Conservation (phyloP, 495 filamentous ascomycete species). For the Aspergillus indologenus region DNA sequence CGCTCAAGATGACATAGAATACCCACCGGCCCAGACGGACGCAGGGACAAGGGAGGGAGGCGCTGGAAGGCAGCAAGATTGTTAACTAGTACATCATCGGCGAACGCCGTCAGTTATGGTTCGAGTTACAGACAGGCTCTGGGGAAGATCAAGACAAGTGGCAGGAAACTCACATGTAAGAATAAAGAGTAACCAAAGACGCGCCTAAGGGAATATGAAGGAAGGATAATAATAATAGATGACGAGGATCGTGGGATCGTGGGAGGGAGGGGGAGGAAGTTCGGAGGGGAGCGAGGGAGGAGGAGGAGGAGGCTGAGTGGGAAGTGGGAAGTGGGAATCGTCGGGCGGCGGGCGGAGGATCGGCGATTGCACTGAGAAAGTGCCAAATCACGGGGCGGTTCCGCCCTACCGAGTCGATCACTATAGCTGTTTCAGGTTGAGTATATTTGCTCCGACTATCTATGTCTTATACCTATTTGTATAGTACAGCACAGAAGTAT, state of each 20-base stretch:
- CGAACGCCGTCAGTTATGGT: neutral
- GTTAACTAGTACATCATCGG: conserved; percentile 3
- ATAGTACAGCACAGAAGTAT: too few species aligned
- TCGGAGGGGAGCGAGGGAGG: neutral
- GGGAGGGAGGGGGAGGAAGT: too few species aligned
- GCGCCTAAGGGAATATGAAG: neutral
- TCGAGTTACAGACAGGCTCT: neutral
- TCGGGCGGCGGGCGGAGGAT: neutral
- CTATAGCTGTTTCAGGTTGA: neutral
- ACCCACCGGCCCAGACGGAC: conserved; percentile 3
- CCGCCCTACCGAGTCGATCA: neutral
- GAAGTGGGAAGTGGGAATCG: neutral
- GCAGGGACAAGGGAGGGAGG: conserved; percentile 22
- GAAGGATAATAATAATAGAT: too few species aligned
- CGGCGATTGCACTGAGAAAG: too few species aligned
- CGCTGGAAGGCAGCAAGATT: conserved; percentile 26
- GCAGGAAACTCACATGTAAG: neutral
- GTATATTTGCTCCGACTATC: too few species aligned
- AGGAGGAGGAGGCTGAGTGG: too few species aligned
- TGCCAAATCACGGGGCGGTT: neutral
- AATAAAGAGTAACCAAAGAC: neutral
- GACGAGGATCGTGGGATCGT: too few species aligned
- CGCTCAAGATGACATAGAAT: conserved; percentile 22
- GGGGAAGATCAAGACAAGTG: conserved; percentile 4
- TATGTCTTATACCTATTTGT: neutral